Percentiles rank a stretch among this genome's conserved stretches.
phyloP scores from a whole-genome alignment of 805 yeast species.

The Candida pseudoglaebosa region DNA sequence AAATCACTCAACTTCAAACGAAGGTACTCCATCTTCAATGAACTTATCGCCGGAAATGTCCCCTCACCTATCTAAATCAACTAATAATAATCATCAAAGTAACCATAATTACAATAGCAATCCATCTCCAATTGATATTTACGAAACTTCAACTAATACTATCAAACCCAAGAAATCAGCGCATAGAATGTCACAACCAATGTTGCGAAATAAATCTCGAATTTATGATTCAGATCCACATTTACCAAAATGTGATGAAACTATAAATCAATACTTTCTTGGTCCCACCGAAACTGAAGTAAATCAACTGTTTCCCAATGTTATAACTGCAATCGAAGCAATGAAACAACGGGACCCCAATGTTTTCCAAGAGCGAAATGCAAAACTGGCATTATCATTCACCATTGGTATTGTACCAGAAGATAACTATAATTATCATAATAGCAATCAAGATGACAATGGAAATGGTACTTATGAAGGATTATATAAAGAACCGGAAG shows the following conservation, averaged over 20 bases:
- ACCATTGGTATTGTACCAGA: conserved; percentile 44
- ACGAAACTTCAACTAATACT: not conserved
- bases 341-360: conserved; percentile 39
- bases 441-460: conserved; percentile 12
- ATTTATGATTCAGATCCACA: conserved; percentile 16
- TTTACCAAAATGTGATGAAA: conserved; percentile 49
- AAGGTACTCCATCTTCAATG: conserved; percentile 36
- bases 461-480: conserved; percentile 7
- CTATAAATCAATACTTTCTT: conserved; percentile 64
- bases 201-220: conserved; percentile 1
- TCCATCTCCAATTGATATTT: not conserved
- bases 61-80: conserved; percentile 20
- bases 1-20: conserved; percentile 27
- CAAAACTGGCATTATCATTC: conserved; percentile 44
- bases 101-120: not conserved
- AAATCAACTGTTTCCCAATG: conserved; percentile 55
- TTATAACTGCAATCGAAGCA: conserved; percentile 41
- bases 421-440: conserved; percentile 21
- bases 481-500: conserved; percentile 58
- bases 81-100: conserved; percentile 3
- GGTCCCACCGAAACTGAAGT: conserved; percentile 47
- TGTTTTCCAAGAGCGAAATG: conserved; percentile 33
- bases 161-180: not conserved
- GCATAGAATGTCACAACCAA: not conserved
- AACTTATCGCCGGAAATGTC: conserved; percentile 34